Conservation (phyloP, 75 land plant genomes). For the Sequoiadendron giganteum region DNA sequence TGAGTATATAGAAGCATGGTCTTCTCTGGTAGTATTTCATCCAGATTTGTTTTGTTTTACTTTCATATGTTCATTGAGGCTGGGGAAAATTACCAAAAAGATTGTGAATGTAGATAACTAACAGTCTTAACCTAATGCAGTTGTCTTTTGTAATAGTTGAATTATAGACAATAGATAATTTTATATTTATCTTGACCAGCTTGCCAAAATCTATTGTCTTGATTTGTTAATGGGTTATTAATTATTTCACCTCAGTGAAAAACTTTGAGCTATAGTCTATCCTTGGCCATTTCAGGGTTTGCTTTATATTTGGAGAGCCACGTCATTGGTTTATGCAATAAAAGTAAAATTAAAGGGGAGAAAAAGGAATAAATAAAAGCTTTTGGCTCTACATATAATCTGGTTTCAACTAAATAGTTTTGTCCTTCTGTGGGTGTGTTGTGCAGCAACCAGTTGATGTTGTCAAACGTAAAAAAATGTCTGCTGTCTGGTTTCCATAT, state of each 20-base stretch:
- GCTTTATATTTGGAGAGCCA: background rate
- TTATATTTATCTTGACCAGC: background rate
- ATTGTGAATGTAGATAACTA: background rate
- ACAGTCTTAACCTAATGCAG: background rate
- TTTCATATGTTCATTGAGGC: background rate
- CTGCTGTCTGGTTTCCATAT: constrained; percentile 94
- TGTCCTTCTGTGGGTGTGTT: constrained; percentile 5
- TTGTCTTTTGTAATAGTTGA: background rate
- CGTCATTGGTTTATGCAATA: background rate
- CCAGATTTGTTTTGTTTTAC: background rate
- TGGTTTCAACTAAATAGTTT: background rate
- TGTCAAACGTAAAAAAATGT: constrained; percentile 76
- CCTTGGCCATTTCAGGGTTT: background rate
- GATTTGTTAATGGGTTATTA: background rate
- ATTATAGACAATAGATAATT: background rate
- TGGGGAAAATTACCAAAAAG: background rate
- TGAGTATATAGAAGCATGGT: constrained; percentile 72
- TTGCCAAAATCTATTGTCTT: background rate
- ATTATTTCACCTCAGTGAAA: background rate
- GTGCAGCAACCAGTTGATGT: constrained; percentile 79
- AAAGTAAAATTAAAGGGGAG: too few species aligned
- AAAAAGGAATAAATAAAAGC: background rate
- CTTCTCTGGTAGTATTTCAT: constrained; percentile 52
- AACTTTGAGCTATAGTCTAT: background rate
- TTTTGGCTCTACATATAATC: background rate